Conservation (phyloP, 768 basidiomycete genomes). For the Lyophyllum shimeji region DNA sequence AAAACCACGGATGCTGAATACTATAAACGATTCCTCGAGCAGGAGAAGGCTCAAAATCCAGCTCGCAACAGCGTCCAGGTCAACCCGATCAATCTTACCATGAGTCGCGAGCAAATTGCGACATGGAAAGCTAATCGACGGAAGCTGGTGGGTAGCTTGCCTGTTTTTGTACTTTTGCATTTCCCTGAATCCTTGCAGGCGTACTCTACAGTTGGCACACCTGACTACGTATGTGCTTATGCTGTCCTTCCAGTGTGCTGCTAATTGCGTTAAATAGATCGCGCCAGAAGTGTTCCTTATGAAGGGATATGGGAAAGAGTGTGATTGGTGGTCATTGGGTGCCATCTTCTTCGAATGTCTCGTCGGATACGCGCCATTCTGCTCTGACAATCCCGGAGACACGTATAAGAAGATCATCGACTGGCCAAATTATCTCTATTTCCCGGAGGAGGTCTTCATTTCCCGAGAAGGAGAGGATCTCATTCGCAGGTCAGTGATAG, state of each 20-base stretch:
- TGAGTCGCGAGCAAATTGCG: slow-evolving; percentile 95
- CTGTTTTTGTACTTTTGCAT: neutral
- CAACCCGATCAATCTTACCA: slow-evolving; percentile 95
- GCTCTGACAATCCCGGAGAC: slow-evolving; percentile 94
- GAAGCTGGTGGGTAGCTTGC: slow-evolving; percentile 65
- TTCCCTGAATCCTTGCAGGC: slow-evolving; percentile 50
- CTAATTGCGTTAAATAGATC: slow-evolving; percentile 51
- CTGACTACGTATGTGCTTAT: slow-evolving; percentile 55
- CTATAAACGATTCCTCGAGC: slow-evolving; percentile 89
- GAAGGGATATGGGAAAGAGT: slow-evolving; percentile 97
- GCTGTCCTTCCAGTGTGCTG: neutral
- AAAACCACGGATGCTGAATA: slow-evolving; percentile 93
- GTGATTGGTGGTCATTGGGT: slow-evolving; percentile 99
- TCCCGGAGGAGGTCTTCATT: slow-evolving; percentile 95
- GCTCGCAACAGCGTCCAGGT: slow-evolving; percentile 96
- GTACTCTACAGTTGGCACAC: slow-evolving; percentile 84
- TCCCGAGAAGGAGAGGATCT: slow-evolving; percentile 91
- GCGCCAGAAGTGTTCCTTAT: slow-evolving; percentile 97
- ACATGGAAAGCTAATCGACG: slow-evolving; percentile 99
- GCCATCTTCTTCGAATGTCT: slow-evolving; percentile 99
- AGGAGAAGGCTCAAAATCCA: slow-evolving; percentile 59
- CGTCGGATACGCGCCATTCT: slow-evolving; percentile 97
- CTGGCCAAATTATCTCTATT: slow-evolving; percentile 87
- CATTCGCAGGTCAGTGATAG: slow-evolving; percentile 67
- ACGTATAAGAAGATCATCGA: slow-evolving; percentile 99